phyloP scores from a whole-genome alignment of 352 stramenopile genomes.

The Phytophthora fragariaefolia region DNA sequence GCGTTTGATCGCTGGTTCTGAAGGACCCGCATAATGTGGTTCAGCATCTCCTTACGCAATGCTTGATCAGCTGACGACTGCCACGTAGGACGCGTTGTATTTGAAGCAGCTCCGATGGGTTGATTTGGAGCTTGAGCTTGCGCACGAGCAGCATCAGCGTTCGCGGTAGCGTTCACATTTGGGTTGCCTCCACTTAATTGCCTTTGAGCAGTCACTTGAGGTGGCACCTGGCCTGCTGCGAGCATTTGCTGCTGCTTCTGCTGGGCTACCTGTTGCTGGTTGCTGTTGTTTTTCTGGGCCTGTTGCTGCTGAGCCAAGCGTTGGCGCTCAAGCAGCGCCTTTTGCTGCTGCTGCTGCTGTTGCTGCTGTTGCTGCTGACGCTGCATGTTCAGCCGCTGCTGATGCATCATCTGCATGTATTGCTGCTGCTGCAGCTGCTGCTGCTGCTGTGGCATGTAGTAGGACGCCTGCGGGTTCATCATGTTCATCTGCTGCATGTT shows the following conservation, averaged over 20 bases:
- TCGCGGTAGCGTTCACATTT: slow-evolving; percentile 22
- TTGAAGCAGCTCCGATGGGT: slow-evolving; percentile 8
- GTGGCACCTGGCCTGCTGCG: slow-evolving; percentile 24
- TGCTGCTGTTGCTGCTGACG: slow-evolving; percentile 51
- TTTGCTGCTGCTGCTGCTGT: slow-evolving; percentile 47
- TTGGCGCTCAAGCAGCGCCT: slow-evolving; percentile 40
- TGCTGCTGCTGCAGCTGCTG: slow-evolving; percentile 86
- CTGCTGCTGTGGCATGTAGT: slow-evolving; percentile 72
- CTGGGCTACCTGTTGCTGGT: slow-evolving; percentile 41
- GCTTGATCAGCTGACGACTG: slow-evolving; percentile 77
- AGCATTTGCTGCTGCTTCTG: slow-evolving; percentile 53
- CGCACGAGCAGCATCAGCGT: slow-evolving; percentile 27
- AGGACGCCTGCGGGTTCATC: slow-evolving; percentile 76
- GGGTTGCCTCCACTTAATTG: slow-evolving; percentile 37
- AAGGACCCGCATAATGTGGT: slow-evolving; percentile 95
- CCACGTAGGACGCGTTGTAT: slow-evolving; percentile 56
- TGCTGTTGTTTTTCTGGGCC: slow-evolving; percentile 30
- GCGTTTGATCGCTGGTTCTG: slow-evolving; percentile 96
- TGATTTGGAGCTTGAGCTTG: slow-evolving; percentile 30
- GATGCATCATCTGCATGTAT: slow-evolving; percentile 66
- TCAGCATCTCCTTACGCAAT: slow-evolving; percentile 85
- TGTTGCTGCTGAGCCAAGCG: slow-evolving; percentile 45
- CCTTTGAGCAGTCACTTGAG: slow-evolving; percentile 39
- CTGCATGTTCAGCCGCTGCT: slow-evolving; percentile 46
- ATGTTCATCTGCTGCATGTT: slow-evolving; percentile 78